Base-by-base conservation (phyloP, 2,329 filamentous ascomycete species). In the Cercospora sesami region DNA sequence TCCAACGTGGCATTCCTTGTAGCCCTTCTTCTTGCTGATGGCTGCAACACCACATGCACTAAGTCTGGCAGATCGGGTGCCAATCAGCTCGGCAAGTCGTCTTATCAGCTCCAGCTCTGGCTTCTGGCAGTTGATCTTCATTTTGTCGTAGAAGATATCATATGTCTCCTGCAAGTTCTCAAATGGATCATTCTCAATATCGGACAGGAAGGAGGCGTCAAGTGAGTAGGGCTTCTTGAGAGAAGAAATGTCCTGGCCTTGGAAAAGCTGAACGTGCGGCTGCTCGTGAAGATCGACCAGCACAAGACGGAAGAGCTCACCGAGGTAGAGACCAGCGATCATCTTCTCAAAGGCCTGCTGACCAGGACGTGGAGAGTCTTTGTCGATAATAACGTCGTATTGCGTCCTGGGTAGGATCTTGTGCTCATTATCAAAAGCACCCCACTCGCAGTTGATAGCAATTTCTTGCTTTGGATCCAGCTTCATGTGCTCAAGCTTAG, bases 361-460 rank as follows among this genome's bases (percentile, higher is more conserved):
- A 33, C 80, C 81, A 7, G 81, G 81, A 26, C 81, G 78, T 4
- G 81, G 81, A n/a, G 77, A 80, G 64, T 81, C 78, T 55, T 78
- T 77, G 75, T 83, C 81, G 67, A 83, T 80, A 60, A 79, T 76
- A 68, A 79, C 69, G 67, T 83, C 81, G 74, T 81, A 97, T 67
- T 87, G 87, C 28, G 94, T 97, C 64, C 89, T 87, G 12, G 94
- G 94, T 12, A 97, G 89, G 64, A 97, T 90, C 75, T 90, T 86
- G 83, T 94, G 91, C 81, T 96, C 92, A 80, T 97, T 97, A 81
- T 97, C 94, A 77, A 98, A 97, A 36, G 94, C 94, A 73, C 94
- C 94, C 87, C 94, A 97, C 80, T 98, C 94, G 83, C 94, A 97
- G 85, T 97, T 97, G 83, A 98, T 97, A 63, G 93, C 93, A 86